Evolutionary conservation across 2,329 filamentous ascomycete species (phyloP), one percentile per base, ranked within the genome.

Genomic region (Fusarium floridanum): DNA sequence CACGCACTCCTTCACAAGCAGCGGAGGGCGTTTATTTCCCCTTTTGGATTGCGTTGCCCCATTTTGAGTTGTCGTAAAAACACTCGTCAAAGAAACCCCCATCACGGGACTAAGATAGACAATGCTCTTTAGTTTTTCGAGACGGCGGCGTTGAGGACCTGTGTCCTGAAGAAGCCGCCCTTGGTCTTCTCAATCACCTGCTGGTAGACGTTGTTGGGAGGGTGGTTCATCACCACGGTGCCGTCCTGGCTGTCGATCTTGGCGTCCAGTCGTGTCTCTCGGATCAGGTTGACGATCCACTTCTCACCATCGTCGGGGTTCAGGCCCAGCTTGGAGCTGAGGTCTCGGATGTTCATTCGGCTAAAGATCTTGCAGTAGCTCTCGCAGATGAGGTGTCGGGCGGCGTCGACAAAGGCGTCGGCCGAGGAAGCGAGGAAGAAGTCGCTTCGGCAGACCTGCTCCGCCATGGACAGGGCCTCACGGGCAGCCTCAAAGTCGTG

Each of bases 351-450:
- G 84, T 98, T 96, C 83, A 99, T 99, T 79, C 96, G 91, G 83
- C 97, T 95, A 85, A 98, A 97, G 83, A 99, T 99, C 91, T 98
- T 98, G 94, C 97, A 99, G 90, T 99, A 99, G 84, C 92, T 95
- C 88, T 99, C 97, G 64, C 96, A 98, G 84, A 99, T 98, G 71
- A 99, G 89, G 88, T 99, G 97, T 81, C 97, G 91, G 43, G 97
- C 97, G 59, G 95, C 93, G 81, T 98, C 96, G 74, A 99, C 94
- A 82, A 99, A 99, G 48, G 91, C 88, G 79, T 98, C 96, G 37
- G 94, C 92, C 5, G 94, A 91, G 22, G 91, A 92, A 66, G 93
- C 91, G 67, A 99, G 90, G 93, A 99, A 99, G 89, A 99, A 98
- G 85, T 99, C 97, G 80, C 91, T 91, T 79, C 94, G 93, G 79